These are phyloP conservation scores for Coemansia sp. DNA, from an alignment of 192 early-diverging fungal genomes.

Conservation along the genomic window DNA sequence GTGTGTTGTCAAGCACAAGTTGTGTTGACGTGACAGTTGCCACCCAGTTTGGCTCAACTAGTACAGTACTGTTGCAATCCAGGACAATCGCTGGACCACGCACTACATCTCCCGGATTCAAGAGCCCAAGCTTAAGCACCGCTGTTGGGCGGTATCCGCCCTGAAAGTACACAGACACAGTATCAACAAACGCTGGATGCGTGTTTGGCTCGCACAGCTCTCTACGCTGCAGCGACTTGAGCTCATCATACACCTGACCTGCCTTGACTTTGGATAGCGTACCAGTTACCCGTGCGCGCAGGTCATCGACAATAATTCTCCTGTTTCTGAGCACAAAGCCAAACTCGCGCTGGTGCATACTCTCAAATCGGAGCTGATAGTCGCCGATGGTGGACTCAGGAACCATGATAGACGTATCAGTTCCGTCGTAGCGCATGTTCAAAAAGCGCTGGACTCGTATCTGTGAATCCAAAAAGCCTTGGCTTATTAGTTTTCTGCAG, in stretches of 20 bases:
- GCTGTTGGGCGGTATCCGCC: conserved; percentile 68
- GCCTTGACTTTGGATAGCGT: conserved; percentile 13
- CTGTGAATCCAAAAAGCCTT: conserved; percentile 66
- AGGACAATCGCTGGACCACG: conserved; percentile 88
- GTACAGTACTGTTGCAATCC: conserved; percentile 83
- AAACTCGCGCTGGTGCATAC: conserved; percentile 88
- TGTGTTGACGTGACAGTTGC: conserved; percentile 74
- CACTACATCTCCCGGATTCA: conserved; percentile 68
- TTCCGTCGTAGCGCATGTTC: conserved; percentile 91
- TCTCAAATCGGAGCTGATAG: conserved; percentile 67
- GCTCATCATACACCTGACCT: conserved; percentile 56
- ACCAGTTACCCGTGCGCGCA: conserved; percentile 88
- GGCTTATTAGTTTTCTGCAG: conserved; percentile 54
- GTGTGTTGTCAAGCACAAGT: conserved; percentile 49
- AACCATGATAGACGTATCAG: conserved; percentile 91
- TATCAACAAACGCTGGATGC: conserved; percentile 45
- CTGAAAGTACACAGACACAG: conserved; percentile 75
- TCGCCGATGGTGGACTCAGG: conserved; percentile 60
- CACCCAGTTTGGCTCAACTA: conserved; percentile 78
- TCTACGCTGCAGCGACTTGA: conserved; percentile 17
- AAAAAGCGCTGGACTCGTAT: conserved; percentile 71
- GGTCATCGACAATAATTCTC: conserved; percentile 82
- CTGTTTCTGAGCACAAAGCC: conserved; percentile 88
- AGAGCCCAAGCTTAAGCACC: conserved; percentile 65
- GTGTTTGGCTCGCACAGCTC: background rate